Evolutionary conservation across 2,329 filamentous ascomycete genomes (phyloP).

Genomic region (Xylariaceae sp.): DNA sequence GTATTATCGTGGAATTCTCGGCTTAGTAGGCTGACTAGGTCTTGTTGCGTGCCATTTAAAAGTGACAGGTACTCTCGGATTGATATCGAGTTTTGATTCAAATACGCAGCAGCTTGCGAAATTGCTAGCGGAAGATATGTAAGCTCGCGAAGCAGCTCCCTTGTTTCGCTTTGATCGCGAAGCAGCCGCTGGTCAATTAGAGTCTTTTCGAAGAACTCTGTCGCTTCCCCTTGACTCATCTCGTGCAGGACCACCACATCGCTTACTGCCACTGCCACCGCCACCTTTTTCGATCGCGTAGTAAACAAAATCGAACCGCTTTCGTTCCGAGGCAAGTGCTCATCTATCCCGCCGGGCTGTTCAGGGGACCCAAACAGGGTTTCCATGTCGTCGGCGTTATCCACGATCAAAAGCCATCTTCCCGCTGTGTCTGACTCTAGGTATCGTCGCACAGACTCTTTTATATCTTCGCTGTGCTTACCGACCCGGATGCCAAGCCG

Average conservation of each 20-base stretch:
- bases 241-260: conserved; percentile 37
- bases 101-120: conserved; percentile 48
- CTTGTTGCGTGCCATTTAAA: conserved; percentile 39
- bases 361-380: conserved; percentile 28
- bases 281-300: conserved; percentile 42
- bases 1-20: conserved; percentile 42
- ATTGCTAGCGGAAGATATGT: conserved; percentile 49
- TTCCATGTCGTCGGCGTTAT: conserved; percentile 48
- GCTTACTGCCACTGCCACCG: conserved; percentile 33
- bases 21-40: conserved; percentile 41
- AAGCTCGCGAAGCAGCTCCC: conserved; percentile 42
- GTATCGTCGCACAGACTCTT: conserved; percentile 25
- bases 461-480: neutral
- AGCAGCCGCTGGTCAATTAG: conserved; percentile 44
- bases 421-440: conserved; percentile 36
- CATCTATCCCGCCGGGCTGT: conserved; percentile 23
- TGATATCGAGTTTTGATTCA: conserved; percentile 43
- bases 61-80: conserved; percentile 43
- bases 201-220: conserved; percentile 33
- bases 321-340: conserved; percentile 42
- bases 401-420: conserved; percentile 48
- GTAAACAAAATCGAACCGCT: conserved; percentile 45
- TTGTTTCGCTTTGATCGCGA: conserved; percentile 13
- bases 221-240: conserved; percentile 39
- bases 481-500: conserved; percentile 2